phyloP scores from a whole-genome alignment of 1,284 basidiomycete species.

The Marasmius fiardii region DNA sequence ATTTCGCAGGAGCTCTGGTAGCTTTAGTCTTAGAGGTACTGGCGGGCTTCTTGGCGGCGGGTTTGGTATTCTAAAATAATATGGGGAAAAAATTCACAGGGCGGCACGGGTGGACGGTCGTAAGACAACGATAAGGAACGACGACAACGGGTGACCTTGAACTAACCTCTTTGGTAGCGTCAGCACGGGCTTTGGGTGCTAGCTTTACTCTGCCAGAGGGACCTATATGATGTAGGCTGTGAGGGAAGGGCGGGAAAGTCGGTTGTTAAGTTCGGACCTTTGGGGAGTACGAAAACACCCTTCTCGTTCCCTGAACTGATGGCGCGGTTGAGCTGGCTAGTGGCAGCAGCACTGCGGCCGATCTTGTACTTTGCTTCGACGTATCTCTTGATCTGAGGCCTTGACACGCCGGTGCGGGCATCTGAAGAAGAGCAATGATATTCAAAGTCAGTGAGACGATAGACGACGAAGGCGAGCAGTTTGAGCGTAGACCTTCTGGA shows the following conservation, averaged over 20 bases:
- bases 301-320: constrained; percentile 68
- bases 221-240: constrained; percentile 56
- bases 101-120: neutral
- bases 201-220: constrained; percentile 75
- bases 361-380: constrained; percentile 63
- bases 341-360: constrained; percentile 55
- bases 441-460: neutral
- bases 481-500: constrained; percentile 35
- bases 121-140: neutral
- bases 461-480: constrained; percentile 2
- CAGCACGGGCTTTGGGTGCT: constrained; percentile 50
- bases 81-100: neutral
- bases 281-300: constrained; percentile 65
- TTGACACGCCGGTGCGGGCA: constrained; percentile 65
- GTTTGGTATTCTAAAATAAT: constrained; percentile 33
- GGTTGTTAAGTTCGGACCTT: constrained; percentile 44
- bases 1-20: constrained; percentile 29
- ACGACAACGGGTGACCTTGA: too few species aligned
- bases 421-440: constrained; percentile 27
- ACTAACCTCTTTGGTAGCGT: constrained; percentile 66
- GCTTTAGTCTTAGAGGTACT: constrained; percentile 19
- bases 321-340: constrained; percentile 67
- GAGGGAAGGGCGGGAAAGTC: constrained; percentile 19
- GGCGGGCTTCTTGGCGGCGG: constrained; percentile 33
- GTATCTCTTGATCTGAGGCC: constrained; percentile 78